phyloP scores from a whole-genome alignment of 768 basidiomycete genomes.

The Tylopilus sp. region DNA sequence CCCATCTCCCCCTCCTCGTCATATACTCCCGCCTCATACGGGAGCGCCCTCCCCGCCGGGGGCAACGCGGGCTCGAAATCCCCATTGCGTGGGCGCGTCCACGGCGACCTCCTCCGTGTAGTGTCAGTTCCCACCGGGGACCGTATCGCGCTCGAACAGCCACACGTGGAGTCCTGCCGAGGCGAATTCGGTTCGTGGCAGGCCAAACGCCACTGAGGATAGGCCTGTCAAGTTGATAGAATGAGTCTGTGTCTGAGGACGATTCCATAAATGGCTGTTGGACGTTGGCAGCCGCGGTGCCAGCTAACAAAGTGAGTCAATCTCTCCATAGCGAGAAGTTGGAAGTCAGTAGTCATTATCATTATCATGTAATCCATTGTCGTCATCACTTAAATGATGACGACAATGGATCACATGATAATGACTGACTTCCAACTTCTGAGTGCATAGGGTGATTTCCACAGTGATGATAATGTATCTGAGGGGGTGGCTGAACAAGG shows the following conservation, averaged over 20 bases:
- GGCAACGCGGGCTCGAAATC: slow-evolving; percentile 15
- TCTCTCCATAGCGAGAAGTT: too few relatives aligned
- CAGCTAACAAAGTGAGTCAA: too few relatives aligned
- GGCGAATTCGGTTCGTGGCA: slow-evolving; percentile 11
- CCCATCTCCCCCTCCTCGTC: background rate
- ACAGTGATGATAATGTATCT: too few relatives aligned
- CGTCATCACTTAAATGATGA: too few relatives aligned
- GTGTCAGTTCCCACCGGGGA: slow-evolving; percentile 14
- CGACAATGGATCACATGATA: too few relatives aligned
- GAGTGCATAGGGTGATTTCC: too few relatives aligned
- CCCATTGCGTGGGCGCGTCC: slow-evolving; percentile 4
- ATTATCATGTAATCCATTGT: too few relatives aligned
- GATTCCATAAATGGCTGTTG: background rate
- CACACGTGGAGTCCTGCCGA: slow-evolving; percentile 16
- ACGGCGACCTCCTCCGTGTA: slow-evolving; percentile 14
- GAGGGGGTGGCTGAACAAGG: too few relatives aligned
- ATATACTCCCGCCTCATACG: slow-evolving; percentile 3
- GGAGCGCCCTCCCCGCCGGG: background rate
- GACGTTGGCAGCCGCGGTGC: background rate
- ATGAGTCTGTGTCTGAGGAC: slow-evolving; percentile 1
- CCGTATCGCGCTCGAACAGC: slow-evolving; percentile 15
- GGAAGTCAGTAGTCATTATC: too few relatives aligned
- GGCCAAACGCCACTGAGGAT: slow-evolving; percentile 13
- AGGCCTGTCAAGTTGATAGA: slow-evolving; percentile 1
- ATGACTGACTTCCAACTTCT: too few relatives aligned